phyloP scores from a whole-genome alignment of 345 rosid genomes.

The Cardamine chenopodiifolia region DNA sequence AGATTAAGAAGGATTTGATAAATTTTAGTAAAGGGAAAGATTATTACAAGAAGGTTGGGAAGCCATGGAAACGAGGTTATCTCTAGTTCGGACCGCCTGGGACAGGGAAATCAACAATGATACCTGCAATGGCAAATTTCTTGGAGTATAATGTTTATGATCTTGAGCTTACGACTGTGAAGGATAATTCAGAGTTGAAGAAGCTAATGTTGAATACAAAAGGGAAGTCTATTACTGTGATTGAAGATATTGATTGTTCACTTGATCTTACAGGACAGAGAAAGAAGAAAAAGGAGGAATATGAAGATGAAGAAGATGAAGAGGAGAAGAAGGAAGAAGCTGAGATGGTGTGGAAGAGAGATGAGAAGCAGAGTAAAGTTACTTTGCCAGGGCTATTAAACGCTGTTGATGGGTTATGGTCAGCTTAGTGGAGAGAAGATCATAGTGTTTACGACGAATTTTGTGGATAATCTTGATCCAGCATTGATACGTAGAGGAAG shows the following conservation, averaged over 20 bases:
- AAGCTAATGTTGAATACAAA: constrained; percentile 55
- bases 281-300: constrained; percentile 22
- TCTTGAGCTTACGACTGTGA: constrained; percentile 57
- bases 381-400: constrained; percentile 52
- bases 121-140: constrained; percentile 67
- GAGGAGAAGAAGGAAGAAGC: neutral
- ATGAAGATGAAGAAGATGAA: constrained; percentile 24
- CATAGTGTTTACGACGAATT: constrained; percentile 51
- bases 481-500: constrained; percentile 51
- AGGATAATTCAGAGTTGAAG: constrained; percentile 54
- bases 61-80: constrained; percentile 76
- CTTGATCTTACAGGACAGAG: constrained; percentile 55
- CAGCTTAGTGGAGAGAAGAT: constrained; percentile 51
- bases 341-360: constrained; percentile 27
- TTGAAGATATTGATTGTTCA: constrained; percentile 75
- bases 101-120: constrained; percentile 71
- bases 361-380: constrained; percentile 40
- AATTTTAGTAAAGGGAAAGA: constrained; percentile 58
- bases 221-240: constrained; percentile 52
- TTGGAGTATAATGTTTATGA: constrained; percentile 68
- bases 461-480: constrained; percentile 47
- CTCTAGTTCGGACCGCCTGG: constrained; percentile 70
- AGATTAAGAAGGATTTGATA: constrained; percentile 52
- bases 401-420: constrained; percentile 53
- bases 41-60: constrained; percentile 59